Evolutionary conservation across 495 filamentous ascomycete genomes (phyloP), one percentile per base, ranked within the genome.

Genomic region (Baudoinia panamericana): DNA sequence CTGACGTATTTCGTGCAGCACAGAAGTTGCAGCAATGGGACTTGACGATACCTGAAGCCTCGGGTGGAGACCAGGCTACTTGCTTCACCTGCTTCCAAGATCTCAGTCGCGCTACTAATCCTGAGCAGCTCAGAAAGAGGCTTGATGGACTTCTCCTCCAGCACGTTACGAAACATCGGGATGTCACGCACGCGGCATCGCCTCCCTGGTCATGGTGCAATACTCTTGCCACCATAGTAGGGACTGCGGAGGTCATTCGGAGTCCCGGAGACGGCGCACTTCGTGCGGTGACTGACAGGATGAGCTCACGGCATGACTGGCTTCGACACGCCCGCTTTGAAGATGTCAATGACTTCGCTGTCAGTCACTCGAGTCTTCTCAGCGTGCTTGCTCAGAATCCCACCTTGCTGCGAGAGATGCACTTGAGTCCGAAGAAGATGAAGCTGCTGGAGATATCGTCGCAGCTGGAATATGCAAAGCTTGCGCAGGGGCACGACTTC

Each of bases 21-120:
- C 72, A 79, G 35, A 84, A 81, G 52, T 64, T 97, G 33, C 85
- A 87, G 50, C 80, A 90, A 53, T 97, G 90, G 90, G 87, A 94
- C 59, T 65, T 96, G 38, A 79, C 80, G 36, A 77, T 78, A 6
- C 82, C 84, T 7, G 61, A 67, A 16, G 70, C 12, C 3, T 19
- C 68, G 29, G 59, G 63, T 17, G 78, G 72, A 25, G 71, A 76
- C 43, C 66, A 78, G 3, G 73, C 76, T 7, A 78, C 76, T 11
- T 60, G 86, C 1, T 96, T 87, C 56, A 77, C 74, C 46, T 73
- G 76, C 3, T 84, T 93, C 34, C 84, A 93, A 53, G 71, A 70
- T 20, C 64, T 94, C 44, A 78, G 85, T 46, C 82, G 75, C 33
- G 74, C 75, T 3, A 54, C 64, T 2, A 73, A 80, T 25, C 48